phyloP scores from a whole-genome alignment of 495 filamentous ascomycete genomes.

The Podospora bellae-mahoneyi region DNA sequence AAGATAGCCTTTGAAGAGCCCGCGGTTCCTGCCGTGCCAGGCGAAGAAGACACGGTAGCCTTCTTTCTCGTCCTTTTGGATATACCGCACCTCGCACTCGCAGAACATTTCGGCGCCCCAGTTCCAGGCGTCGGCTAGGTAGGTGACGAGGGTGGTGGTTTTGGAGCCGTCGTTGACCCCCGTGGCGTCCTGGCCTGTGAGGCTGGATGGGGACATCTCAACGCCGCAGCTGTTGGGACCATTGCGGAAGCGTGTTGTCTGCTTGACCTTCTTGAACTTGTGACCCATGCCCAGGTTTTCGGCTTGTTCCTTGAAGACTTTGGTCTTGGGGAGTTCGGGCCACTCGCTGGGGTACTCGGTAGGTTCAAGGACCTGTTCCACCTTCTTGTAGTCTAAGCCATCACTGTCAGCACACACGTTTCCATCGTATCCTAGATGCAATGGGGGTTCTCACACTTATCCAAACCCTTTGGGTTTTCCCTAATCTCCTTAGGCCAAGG shows the following conservation, averaged over 20 bases:
- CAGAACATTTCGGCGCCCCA: constrained; percentile 74
- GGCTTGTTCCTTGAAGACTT: constrained; percentile 56
- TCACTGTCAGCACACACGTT: background rate
- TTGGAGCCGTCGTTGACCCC: constrained; percentile 69
- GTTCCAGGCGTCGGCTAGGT: constrained; percentile 70
- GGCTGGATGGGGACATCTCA: constrained; percentile 55
- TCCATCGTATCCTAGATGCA: constrained; percentile 15
- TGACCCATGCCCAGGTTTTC: constrained; percentile 45
- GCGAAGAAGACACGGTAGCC: constrained; percentile 64
- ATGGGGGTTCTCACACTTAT: constrained; percentile 46
- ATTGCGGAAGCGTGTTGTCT: constrained; percentile 60
- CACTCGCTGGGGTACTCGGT: constrained; percentile 54
- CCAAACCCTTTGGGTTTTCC: constrained; percentile 40
- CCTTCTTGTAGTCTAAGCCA: constrained; percentile 51
- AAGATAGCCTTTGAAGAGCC: constrained; percentile 54
- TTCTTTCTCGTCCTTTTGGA: constrained; percentile 50
- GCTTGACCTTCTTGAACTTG: constrained; percentile 55
- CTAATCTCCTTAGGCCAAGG: constrained; percentile 60
- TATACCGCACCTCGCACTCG: constrained; percentile 64
- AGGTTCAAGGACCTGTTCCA: constrained; percentile 57
- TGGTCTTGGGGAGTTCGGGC: constrained; percentile 53
- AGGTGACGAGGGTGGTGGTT: constrained; percentile 61
- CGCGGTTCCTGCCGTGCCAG: constrained; percentile 60
- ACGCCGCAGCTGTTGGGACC: constrained; percentile 61
- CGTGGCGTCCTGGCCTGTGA: constrained; percentile 60